phyloP scores from a whole-genome alignment of 768 basidiomycete genomes.

The Pleurotus giganteus region DNA sequence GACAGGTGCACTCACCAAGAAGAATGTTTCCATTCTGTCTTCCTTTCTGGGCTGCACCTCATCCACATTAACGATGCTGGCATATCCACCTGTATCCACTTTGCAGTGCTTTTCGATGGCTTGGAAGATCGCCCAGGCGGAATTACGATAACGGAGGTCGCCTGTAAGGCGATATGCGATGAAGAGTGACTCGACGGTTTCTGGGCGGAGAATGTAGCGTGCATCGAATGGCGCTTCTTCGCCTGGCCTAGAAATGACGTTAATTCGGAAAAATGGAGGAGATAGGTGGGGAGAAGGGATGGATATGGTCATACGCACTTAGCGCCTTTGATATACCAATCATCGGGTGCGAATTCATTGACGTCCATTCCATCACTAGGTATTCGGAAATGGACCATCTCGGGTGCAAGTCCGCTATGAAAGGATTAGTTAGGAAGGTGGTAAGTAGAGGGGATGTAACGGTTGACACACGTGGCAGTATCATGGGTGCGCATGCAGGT shows the following conservation, averaged over 20 bases:
- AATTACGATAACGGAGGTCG: conserved; percentile 72
- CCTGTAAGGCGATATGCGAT: conserved; percentile 89
- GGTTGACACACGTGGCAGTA: conserved; percentile 73
- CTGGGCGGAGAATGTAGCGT: conserved; percentile 91
- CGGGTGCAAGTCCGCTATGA: conserved; percentile 79
- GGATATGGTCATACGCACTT: conserved; percentile 34
- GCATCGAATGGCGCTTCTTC: conserved; percentile 70
- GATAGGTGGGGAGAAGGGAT: not conserved
- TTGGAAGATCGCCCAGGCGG: conserved; percentile 88
- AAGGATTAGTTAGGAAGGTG: not conserved
- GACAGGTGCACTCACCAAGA: conserved; percentile 75
- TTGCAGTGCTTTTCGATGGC: conserved; percentile 84
- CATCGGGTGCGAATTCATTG: conserved; percentile 43
- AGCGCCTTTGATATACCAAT: conserved; percentile 94
- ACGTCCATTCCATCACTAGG: conserved; percentile 52
- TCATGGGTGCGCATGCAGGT: conserved; percentile 88
- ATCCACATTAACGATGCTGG: conserved; percentile 83
- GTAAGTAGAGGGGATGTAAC: not conserved
- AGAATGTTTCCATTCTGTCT: conserved; percentile 96
- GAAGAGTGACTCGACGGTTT: conserved; percentile 94
- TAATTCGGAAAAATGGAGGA: not conserved
- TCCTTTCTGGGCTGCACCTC: conserved; percentile 62
- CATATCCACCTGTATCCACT: conserved; percentile 79
- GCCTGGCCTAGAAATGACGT: conserved; percentile 24
- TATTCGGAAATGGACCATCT: conserved; percentile 84